phyloP scores from a whole-genome alignment of 768 basidiomycete species.

The Leccinum disarticulatum region DNA sequence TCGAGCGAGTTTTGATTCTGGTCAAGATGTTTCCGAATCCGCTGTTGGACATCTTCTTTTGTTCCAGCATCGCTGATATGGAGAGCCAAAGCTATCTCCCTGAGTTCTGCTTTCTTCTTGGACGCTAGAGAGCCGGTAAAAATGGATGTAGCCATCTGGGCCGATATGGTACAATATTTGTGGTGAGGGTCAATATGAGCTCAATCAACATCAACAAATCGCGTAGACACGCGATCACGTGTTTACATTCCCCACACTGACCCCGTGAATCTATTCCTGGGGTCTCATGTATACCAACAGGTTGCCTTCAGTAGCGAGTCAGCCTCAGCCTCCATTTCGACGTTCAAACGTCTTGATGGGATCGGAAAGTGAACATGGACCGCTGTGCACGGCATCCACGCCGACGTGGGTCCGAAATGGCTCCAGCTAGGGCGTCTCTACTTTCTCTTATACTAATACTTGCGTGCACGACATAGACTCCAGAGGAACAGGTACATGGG shows the following conservation, averaged over 20 bases:
- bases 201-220: slow-evolving; percentile 33
- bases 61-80: slow-evolving; percentile 54
- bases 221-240: slow-evolving; percentile 27
- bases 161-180: slow-evolving; percentile 12
- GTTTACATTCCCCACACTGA: slow-evolving; percentile 7
- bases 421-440: slow-evolving; percentile 91
- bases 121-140: slow-evolving; percentile 54
- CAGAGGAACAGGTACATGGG: too few species aligned
- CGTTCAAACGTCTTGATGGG: too few species aligned
- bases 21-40: slow-evolving; percentile 66
- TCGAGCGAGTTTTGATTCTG: slow-evolving; percentile 51
- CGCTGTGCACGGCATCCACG: slow-evolving; percentile 56
- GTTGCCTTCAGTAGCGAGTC: too few species aligned
- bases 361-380: slow-evolving; percentile 70
- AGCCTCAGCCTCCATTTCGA: too few species aligned
- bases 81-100: slow-evolving; percentile 57
- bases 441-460: slow-evolving; percentile 94
- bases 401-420: slow-evolving; percentile 42
- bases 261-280: slow-evolving; percentile 7
- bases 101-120: slow-evolving; percentile 73
- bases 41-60: slow-evolving; percentile 58
- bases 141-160: slow-evolving; percentile 41
- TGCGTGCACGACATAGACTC: slow-evolving; percentile 9
- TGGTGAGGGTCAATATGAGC: background rate
- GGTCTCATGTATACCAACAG: too few species aligned